Evolutionary conservation across 148 eudicot genomes (phyloP), one percentile per base, ranked within the genome.

Genomic region (Chenopodium berlandieri): DNA sequence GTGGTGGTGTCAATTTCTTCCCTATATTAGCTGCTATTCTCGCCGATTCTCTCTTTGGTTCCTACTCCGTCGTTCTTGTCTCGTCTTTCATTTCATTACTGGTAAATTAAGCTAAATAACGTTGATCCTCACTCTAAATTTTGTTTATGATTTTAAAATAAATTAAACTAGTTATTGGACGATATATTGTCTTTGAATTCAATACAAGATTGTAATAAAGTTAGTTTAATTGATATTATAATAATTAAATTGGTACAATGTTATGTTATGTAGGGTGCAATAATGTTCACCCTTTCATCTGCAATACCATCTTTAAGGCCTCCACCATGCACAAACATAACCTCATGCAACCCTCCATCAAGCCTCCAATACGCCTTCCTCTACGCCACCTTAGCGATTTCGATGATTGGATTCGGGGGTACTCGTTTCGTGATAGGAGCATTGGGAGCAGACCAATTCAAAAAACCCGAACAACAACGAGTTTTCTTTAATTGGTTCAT

Each of bases 1-100:
- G 85, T 23, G 91, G 90, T 48, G 86, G 84, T 69, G 83, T 80
- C 48, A 84, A 76, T 37, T 78, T 90, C 73, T 86, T 90, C 48
- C 93, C 93, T 1, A 86, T 90, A 3, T 72, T 89, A n/a, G 93
- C 86, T 23, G 93, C 93, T 20, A 85, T 89, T n/a, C 65, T 90
- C 22, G 90, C 93, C 4, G 93, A 90, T 74, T 89, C 90, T 27
- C 80, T 84, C 22, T 74, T 81, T 5, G 89, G 93, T 62, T 84
- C 90, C 48, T 89, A 86, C 88, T 44, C 83, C 5, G 89, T 89
- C 50, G 84, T 89, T 62, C 77, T 82, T 46, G 79, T 75, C 13
- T 86, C 89, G 25, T 82, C 89, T 47, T 63, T 84, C 19, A 74
- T 89, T 68, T 90, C 91, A 9, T 78, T 90, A 23, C 75, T 87